Evolutionary conservation across 2,329 filamentous ascomycete species (phyloP), one percentile per base, ranked within the genome.

Genomic region (Ascochyta viciae-villosae): DNA sequence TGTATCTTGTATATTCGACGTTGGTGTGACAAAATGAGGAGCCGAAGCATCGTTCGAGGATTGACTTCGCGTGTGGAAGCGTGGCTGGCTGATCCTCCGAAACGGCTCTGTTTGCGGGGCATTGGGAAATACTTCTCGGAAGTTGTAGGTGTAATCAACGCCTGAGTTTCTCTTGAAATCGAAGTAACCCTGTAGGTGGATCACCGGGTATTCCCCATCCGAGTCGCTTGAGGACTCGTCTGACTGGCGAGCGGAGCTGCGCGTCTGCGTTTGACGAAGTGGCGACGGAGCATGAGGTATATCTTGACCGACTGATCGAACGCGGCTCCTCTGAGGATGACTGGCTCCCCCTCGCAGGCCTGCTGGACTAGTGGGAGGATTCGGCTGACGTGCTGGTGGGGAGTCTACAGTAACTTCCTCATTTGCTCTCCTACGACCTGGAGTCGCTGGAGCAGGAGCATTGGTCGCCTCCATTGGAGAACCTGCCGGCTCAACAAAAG

Each of bases 11-110:
- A 38, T 23, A 23, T 35, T 24, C 15, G 47, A 29, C 15, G 35
- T 48, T 39, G 34, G 53, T 22, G 48, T 19, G 29, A 44, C 51
- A 5, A 50, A 29, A 53, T 51, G 44, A n/a, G 51, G 53, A 24
- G 58, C 46, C 3, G 64, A 58, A 29, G 64, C 62, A 35, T 60
- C 66, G 6, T 54, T 62, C 5, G 66, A 68, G n/a, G 70, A 72
- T 6, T 60, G 58, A n/a, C 66, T 67, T 46, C 70, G 64, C 15
- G 45, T 40, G 26, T 54, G 54, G 5, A 44, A 16, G 6, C 50
- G 55, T 53, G 60, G 37, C 31, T 49, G 29, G 15, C 48, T 43
- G 8, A 50, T 59, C 23, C 53, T 52, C 22, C 45, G 63, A 31
- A 61, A 60, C 27, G 69, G 67, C 51, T 71, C 67, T 12, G 65